Percentiles rank a stretch among this genome's conserved stretches.
These are phyloP conservation scores for Hanseniaspora hatyaiensis DNA, from an alignment of 805 yeast species.

Conservation along the genomic window DNA sequence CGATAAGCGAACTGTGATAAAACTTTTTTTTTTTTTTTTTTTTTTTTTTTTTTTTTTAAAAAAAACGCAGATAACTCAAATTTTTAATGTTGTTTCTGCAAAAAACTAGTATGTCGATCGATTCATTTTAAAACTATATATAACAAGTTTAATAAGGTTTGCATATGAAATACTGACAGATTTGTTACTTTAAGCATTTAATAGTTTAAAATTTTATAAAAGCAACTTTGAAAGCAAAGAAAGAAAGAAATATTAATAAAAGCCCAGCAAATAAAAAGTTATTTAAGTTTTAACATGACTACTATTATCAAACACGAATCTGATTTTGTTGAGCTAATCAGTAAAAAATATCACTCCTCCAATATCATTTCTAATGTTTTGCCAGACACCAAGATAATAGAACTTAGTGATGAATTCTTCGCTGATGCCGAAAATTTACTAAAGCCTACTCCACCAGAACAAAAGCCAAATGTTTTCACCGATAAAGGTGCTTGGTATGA, in stretches of 20 bases:
- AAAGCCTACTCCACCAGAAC: constrained; percentile 65
- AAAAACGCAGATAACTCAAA: no score
- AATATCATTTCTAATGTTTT: constrained; percentile 78
- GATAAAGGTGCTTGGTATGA: constrained; percentile 95
- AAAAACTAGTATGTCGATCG: no score
- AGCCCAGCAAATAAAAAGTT: no score
- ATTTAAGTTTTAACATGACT: no score
- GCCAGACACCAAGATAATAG: constrained; percentile 56
- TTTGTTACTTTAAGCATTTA: no score
- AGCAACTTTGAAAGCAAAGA: no score
- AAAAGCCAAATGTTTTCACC: constrained; percentile 69
- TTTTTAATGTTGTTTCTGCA: no score
- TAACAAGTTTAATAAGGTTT: no score
- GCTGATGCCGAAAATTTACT: constrained; percentile 83
- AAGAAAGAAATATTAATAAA: no score
- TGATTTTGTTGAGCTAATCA: constrained; percentile 18
- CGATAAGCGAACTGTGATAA: background rate
- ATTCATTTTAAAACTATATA: no score
- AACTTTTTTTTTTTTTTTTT: background rate
- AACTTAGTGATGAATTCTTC: constrained; percentile 84
- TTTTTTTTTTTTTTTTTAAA: background rate
- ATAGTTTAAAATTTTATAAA: no score
- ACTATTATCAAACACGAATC: constrained; percentile 13
- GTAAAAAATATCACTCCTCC: constrained; percentile 21
- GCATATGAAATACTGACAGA: no score